Evolutionary conservation across 192 early-diverging fungal species (phyloP), one percentile per base, ranked within the genome.

Genomic region (Lobosporangium transversale): DNA sequence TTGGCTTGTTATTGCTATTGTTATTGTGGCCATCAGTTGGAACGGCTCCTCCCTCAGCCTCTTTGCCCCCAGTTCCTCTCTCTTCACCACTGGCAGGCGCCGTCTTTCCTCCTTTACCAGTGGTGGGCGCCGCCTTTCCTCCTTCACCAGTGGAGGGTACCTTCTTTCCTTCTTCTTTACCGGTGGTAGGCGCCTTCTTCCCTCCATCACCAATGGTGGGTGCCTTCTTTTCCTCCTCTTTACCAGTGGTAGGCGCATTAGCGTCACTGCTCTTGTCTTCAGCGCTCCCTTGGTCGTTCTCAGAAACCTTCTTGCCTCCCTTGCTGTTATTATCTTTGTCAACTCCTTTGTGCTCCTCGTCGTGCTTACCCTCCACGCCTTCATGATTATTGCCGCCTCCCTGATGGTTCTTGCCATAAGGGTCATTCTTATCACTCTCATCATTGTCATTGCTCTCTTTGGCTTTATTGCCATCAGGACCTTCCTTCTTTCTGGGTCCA

Each of bases 161-260:
- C 54, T 57, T 66, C 31, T 49, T 50, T 9, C 26, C 64, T 12
- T 47, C 48, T 1, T 15, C 10, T 12, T 49, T 49, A 24, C 30
- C 44, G 0, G 21, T 43, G 1, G 6, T 27, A n/a, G 14, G 44
- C 21, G 23, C 44, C 31, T 63, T 53, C 50, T 50, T 32, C 27
- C 17, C 51, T 7, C 29, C 45, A 18, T 12, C 53, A 17, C 30
- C 37, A 40, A 7, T n/a, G n/a, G n/a, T n/a, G n/a, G n/a, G n/a
- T 56, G 54, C 42, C 63, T 50, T 48, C 43, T 63, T 52, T 21
- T 40, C 48, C 3, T 29, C 37, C 15, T 10, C 61, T 6, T 3
- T 33, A 2, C 15, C 26, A 27, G 36, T 37, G 14, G 20, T 37
- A 29, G 27, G 21, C 12, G 18, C 5, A 49, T n/a, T 47, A 17